Evolutionary conservation across 208 protist species (phyloP).

Genomic region (Trichomonas vaginalis): DNA sequence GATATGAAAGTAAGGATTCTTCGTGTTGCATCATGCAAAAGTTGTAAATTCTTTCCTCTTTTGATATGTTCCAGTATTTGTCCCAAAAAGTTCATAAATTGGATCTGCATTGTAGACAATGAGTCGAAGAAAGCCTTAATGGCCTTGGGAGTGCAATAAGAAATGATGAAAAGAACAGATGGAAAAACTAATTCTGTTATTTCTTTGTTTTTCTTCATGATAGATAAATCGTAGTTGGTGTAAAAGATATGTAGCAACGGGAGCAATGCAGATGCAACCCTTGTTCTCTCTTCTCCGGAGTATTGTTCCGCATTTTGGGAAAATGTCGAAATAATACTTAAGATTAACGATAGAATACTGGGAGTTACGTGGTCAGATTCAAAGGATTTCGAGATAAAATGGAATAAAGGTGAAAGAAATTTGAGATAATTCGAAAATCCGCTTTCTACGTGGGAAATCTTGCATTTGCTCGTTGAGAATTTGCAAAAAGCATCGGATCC

Average conservation of each 20-base stretch:
- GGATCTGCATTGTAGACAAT: neutral
- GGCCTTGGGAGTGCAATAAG: neutral
- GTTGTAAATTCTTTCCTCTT: neutral
- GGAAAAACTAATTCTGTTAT: neutral
- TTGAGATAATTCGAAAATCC: neutral
- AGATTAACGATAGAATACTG: neutral
- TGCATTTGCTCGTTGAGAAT: neutral
- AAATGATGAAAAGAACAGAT: neutral
- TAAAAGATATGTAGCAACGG: neutral
- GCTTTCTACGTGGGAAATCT: neutral
- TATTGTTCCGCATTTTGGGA: neutral
- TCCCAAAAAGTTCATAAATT: neutral
- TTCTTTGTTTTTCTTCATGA: neutral
- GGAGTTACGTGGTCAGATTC: neutral
- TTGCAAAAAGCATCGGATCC: neutral
- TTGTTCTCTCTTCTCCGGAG: neutral
- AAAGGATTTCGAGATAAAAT: neutral
- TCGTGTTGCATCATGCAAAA: neutral
- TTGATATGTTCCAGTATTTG: neutral
- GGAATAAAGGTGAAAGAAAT: neutral
- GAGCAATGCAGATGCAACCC: neutral
- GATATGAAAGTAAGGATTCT: neutral
- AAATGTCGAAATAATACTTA: neutral
- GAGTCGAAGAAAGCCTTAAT: neutral
- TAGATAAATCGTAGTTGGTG: neutral